Evolutionary conservation across 2,329 filamentous ascomycete genomes (phyloP), one percentile per base, ranked within the genome.

Genomic region (Orbilia quercus): DNA sequence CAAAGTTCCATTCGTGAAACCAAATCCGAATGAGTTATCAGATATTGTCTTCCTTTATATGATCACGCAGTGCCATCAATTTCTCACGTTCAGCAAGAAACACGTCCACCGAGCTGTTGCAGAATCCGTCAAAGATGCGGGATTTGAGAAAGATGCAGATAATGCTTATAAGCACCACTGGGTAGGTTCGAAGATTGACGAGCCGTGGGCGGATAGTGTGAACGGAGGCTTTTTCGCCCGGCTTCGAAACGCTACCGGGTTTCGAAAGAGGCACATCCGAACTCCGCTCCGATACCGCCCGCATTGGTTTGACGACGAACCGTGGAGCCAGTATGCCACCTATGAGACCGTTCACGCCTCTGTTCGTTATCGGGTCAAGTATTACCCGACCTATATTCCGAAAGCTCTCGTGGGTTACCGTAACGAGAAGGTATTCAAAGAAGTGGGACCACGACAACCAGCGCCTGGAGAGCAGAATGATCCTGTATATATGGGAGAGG

Each of bases 31-130:
- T 23, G 69, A 73, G 34, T 25, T 73, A 1, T 73, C 69, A 11
- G 69, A 73, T 83, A 81, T 84, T 50, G 80, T 81, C 11, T 79
- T 85, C 18, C 82, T 83, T 1, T 84, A 82, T 82, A 84, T 84
- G 83, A 83, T 84, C 79, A 78, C 82, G 69, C 78, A 82, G 53
- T 79, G 82, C 31, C 73, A 80, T 12, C 75, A 78, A 6, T 79
- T 80, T 23, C 73, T 81, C 3, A 77, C 78, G 16, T 82, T 82
- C 69, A 76, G 80, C 53, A 78, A 78, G 18, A 76, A 78, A 5
- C 79, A 78, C 63, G 77, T 81, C 16, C 77, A 79, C 48, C 44
- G 12, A 20, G 45, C 36, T 5, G 53, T 65, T 16, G 34, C 47
- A 1, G 54, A 59, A 16, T 65, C 16, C n/a, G 31, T 45, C 16